Evolutionary conservation across 495 filamentous ascomycete genomes (phyloP).

Genomic region (Daldinia caldariorum): DNA sequence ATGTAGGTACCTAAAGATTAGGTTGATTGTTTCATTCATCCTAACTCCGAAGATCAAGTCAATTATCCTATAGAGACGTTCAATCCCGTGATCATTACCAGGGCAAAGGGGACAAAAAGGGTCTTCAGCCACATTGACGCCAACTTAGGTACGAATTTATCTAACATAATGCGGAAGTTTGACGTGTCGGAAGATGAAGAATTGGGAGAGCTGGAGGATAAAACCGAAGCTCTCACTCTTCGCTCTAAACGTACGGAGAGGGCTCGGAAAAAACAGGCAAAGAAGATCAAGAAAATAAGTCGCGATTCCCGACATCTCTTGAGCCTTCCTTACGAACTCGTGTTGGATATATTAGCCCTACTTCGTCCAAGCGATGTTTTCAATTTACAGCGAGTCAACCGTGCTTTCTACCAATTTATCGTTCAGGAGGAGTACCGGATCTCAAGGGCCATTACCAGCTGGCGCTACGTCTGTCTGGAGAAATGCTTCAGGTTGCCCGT

Average conservation of each 20-base stretch:
- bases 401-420: conserved; percentile 53
- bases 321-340: conserved; percentile 61
- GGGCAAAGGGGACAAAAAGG: background rate
- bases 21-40: background rate
- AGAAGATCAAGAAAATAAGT: conserved; percentile 43
- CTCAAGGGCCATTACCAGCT: conserved; percentile 48
- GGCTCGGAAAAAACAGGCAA: conserved; percentile 54
- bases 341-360: conserved; percentile 54
- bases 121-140: background rate
- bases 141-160: background rate
- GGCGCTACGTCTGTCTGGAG: conserved; percentile 58
- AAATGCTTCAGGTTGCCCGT: conserved; percentile 61
- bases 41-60: conserved; percentile 3
- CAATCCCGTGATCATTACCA: conserved; percentile 1
- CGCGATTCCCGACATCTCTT: conserved; percentile 41
- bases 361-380: conserved; percentile 61
- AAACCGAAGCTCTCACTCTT: conserved; percentile 50
- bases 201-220: conserved; percentile 43
- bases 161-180: conserved; percentile 30
- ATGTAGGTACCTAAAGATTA: background rate
- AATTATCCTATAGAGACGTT: background rate
- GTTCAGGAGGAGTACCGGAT: conserved; percentile 52
- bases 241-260: conserved; percentile 62
- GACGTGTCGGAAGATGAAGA: conserved; percentile 39
- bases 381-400: conserved; percentile 50